phyloP scores from a whole-genome alignment of 169 alveolate species.

The Plasmodium gonderi region DNA sequence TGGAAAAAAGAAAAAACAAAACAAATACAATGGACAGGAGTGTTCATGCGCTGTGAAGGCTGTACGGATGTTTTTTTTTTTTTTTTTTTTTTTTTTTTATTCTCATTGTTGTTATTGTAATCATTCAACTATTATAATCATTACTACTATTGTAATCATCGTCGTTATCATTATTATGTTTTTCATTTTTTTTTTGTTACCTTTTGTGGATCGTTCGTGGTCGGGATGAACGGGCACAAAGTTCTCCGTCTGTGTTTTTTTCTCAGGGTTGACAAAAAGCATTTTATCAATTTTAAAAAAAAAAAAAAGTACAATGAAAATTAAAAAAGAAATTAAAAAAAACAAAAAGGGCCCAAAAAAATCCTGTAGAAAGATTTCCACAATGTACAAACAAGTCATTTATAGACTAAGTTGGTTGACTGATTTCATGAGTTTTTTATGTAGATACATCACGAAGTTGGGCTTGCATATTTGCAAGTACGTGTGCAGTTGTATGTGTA shows the following conservation, averaged over 20 bases:
- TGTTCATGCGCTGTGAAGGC: too few species aligned
- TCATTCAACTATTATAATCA: too few species aligned
- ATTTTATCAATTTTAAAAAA: slow-evolving; percentile 18
- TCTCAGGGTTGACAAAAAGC: not conserved
- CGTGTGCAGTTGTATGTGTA: not conserved
- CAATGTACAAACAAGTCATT: slow-evolving; percentile 8
- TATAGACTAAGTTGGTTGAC: not conserved
- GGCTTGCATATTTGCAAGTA: too few species aligned
- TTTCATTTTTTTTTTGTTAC: not conserved
- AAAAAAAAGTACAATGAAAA: not conserved
- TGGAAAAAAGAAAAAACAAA: too few species aligned
- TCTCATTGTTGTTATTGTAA: too few species aligned
- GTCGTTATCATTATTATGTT: not conserved
- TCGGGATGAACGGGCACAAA: not conserved
- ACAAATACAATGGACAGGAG: too few species aligned
- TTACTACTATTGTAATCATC: too few species aligned
- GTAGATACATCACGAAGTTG: not conserved
- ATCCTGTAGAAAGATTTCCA: slow-evolving; percentile 16
- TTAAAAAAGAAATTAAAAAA: slow-evolving; percentile 19
- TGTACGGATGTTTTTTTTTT: too few species aligned
- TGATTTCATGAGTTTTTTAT: not conserved
- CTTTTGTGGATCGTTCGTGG: not conserved
- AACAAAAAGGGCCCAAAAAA: slow-evolving; percentile 13
- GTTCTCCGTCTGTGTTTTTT: slow-evolving; percentile 26
- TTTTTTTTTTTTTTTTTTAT: too few species aligned